Evolutionary conservation across 495 filamentous ascomycete genomes (phyloP).

Genomic region (Tuber microsphaerosporum): DNA sequence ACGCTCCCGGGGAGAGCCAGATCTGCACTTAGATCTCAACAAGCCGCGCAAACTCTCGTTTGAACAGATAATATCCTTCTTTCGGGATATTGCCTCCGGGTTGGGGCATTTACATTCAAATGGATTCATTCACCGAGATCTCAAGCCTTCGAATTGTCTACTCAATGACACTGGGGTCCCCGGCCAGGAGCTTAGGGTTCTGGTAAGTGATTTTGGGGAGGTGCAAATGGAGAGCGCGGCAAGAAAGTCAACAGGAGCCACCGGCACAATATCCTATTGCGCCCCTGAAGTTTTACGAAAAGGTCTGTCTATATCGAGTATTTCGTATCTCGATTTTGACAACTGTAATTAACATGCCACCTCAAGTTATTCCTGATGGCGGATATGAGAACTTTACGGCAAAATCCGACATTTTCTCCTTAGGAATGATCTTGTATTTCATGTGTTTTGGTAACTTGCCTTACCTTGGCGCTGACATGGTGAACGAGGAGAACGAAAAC

Average conservation of each 20-base stretch:
- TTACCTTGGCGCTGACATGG: conserved; percentile 69
- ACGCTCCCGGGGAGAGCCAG: conserved; percentile 60
- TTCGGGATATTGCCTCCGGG: conserved; percentile 89
- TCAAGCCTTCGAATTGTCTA: conserved; percentile 96
- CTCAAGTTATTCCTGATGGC: conserved; percentile 53
- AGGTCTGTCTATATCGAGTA: conserved; percentile 33
- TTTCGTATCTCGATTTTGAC: neutral
- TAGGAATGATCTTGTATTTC: conserved; percentile 98
- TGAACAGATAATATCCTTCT: conserved; percentile 93
- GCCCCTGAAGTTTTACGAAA: conserved; percentile 82
- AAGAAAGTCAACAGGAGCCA: conserved; percentile 82
- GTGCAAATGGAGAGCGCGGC: conserved; percentile 73
- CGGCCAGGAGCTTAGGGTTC: conserved; percentile 55
- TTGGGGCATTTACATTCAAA: conserved; percentile 84
- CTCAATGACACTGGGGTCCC: conserved; percentile 46
- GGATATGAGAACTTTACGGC: conserved; percentile 83
- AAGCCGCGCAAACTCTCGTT: conserved; percentile 64
- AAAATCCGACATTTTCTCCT: conserved; percentile 92
- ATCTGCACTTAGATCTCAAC: conserved; percentile 47
- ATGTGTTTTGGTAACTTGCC: conserved; percentile 89
- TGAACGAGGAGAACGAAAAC: conserved; percentile 89
- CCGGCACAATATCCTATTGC: conserved; percentile 94
- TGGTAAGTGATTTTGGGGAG: conserved; percentile 97
- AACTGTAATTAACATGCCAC: conserved; percentile 41
- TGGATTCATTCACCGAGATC: conserved; percentile 90